Conservation (phyloP, 2,329 filamentous ascomycete species). For the Ophiocordyceps camponoti-floridani region DNA sequence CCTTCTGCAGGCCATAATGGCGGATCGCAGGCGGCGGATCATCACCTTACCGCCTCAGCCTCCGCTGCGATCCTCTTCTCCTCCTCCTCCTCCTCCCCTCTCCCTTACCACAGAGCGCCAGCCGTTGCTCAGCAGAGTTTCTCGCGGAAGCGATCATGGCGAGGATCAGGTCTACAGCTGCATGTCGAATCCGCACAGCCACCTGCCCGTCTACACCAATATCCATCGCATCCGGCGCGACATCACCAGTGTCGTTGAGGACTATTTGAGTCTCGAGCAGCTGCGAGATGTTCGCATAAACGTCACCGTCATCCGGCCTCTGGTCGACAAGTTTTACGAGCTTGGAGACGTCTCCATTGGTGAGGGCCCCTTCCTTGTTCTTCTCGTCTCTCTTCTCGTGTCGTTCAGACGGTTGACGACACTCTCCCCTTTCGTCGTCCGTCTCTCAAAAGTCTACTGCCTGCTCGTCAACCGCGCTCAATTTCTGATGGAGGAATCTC, state of each 20-base stretch:
- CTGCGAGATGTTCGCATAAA: slow-evolving; percentile 70
- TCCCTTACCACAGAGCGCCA: slow-evolving; percentile 12
- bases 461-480: slow-evolving; percentile 66
- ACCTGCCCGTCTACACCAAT: slow-evolving; percentile 57
- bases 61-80: neutral
- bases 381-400: neutral
- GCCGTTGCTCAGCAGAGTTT: slow-evolving; percentile 15
- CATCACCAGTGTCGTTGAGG: slow-evolving; percentile 44
- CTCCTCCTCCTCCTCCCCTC: neutral
- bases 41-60: slow-evolving; percentile 10
- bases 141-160: neutral
- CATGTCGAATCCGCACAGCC: slow-evolving; percentile 37
- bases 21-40: slow-evolving; percentile 10
- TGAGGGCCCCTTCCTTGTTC: slow-evolving; percentile 15
- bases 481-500: slow-evolving; percentile 61
- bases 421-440: neutral
- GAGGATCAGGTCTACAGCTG: slow-evolving; percentile 29
- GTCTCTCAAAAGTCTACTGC: slow-evolving; percentile 51
- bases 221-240: slow-evolving; percentile 55
- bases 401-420: neutral
- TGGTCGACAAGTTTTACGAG: slow-evolving; percentile 72
- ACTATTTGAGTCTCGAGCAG: slow-evolving; percentile 52
- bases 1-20: slow-evolving; percentile 3
- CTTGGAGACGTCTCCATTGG: slow-evolving; percentile 62
- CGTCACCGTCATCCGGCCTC: slow-evolving; percentile 56